phyloP scores from a whole-genome alignment of 805 yeast species.

The Crinitomyces ghanaensis region DNA sequence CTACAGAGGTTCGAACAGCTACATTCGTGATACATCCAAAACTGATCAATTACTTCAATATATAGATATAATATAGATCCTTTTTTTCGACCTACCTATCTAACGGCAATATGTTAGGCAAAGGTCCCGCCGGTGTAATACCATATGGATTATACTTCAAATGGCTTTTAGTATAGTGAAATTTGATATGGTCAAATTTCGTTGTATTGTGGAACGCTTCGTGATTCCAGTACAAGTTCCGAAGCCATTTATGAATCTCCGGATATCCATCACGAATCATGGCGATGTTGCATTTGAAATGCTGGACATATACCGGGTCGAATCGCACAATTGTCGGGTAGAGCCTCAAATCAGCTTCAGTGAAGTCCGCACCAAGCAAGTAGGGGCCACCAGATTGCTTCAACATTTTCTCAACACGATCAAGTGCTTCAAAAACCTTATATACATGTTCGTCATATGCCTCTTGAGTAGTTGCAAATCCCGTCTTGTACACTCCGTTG shows the following conservation, averaged over 20 bases:
- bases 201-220: slow-evolving; percentile 71
- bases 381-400: slow-evolving; percentile 30
- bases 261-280: slow-evolving; percentile 77
- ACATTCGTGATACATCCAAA: neutral
- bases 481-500: slow-evolving; percentile 88
- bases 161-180: slow-evolving; percentile 85
- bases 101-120: slow-evolving; percentile 56
- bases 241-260: slow-evolving; percentile 63
- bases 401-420: slow-evolving; percentile 55
- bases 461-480: slow-evolving; percentile 77
- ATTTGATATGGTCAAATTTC: slow-evolving; percentile 79
- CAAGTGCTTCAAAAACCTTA: slow-evolving; percentile 54
- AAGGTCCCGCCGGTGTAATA: slow-evolving; percentile 83
- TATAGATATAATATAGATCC: neutral
- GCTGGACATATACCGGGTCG: slow-evolving; percentile 89
- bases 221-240: slow-evolving; percentile 70
- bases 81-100: slow-evolving; percentile 9
- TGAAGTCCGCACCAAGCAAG: slow-evolving; percentile 53
- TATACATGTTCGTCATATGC: slow-evolving; percentile 62
- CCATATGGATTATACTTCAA: slow-evolving; percentile 66
- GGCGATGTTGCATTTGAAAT: slow-evolving; percentile 83
- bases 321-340: slow-evolving; percentile 82
- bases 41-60: neutral
- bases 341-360: slow-evolving; percentile 86
- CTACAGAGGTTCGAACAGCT: neutral